phyloP scores from a whole-genome alignment of 129 eudicot genomes.

The Solidago caesia region DNA sequence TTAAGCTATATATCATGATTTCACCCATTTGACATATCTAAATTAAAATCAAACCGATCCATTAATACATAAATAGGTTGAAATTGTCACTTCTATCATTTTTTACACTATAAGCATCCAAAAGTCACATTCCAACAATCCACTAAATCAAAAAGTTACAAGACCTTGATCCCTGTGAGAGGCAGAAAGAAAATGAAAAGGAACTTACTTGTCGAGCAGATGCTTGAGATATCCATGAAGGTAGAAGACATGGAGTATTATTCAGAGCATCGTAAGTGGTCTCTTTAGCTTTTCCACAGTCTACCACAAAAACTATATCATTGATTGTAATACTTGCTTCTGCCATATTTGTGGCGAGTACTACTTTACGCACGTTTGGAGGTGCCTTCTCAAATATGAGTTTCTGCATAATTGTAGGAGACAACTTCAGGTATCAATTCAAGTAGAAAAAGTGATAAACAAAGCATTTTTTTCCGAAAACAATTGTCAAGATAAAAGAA shows the following conservation, averaged over 20 bases:
- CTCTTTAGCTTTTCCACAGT: slow-evolving; percentile 99
- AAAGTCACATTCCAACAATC: not conserved
- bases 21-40: not conserved
- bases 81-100: not conserved
- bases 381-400: slow-evolving; percentile 93
- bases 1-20: not conserved
- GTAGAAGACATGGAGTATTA: slow-evolving; percentile 92
- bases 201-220: slow-evolving; percentile 97
- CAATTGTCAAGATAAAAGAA: not conserved
- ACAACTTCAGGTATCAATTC: slow-evolving; percentile 23
- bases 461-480: not conserved
- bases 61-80: not conserved
- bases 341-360: slow-evolving; percentile 98
- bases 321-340: slow-evolving; percentile 99
- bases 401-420: slow-evolving; percentile 50
- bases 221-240: slow-evolving; percentile 99
- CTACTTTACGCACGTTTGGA: slow-evolving; percentile 85
- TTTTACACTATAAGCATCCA: not conserved
- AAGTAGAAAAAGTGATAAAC: not conserved
- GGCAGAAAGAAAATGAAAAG: not conserved
- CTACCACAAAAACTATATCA: slow-evolving; percentile 97
- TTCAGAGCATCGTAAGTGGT: slow-evolving; percentile 98
- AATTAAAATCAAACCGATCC: not conserved
- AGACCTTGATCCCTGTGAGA: not conserved
- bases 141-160: not conserved